Base-by-base conservation (phyloP, 192 early-diverging fungal species). In the Umbelopsis ramanniana region DNA sequence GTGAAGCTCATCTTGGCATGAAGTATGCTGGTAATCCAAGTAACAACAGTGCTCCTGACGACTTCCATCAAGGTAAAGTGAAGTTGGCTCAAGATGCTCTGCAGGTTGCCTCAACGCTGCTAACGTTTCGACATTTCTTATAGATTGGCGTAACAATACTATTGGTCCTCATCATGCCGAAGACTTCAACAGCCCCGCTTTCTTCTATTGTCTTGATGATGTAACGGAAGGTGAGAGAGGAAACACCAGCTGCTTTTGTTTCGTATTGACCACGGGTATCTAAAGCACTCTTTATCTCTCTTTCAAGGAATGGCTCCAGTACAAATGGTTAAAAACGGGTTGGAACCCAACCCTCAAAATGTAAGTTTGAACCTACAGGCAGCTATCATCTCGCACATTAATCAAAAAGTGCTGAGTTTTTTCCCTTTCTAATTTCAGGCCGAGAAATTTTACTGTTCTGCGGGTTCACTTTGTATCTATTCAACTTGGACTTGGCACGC, bases 181-280 rank as follows among this genome's bases (percentile, higher is more conserved):
- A 63, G 57, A 63, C 19, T 63, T 37, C 26, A 37, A 35, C 26
- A 63, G 57, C 26, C 57, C 57, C 15, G 57, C 57, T 37, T 63
- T 63, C 57, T 63, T 63, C 26, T 63, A 63, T 14, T 63, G 57
- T n/a, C 57, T 63, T 17, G 57, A 63, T 63, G 57, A 63, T 63
- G 57, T 63, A 37, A 63, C 12, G n/a, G 9, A 6, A 63, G 57
- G 57, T 63, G n/a, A 63, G 15, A 63, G 5, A 0, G 37, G 7
- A 6, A 35, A n/a, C 14, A 3, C 4, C 6, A 37, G 37, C 14
- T 17, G 5, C 26, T 11, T n/a, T 37, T 2, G 40, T 43, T 43
- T 12, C 6, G 40, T 12, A 43, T 11, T 43, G 8, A 43, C 40
- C 11, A 0, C 6, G 6, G 11, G 8, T 43, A 12, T 4, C 40